These are phyloP conservation scores for Hericium alpestre DNA, from an alignment of 768 basidiomycete genomes.

Conservation along the genomic window DNA sequence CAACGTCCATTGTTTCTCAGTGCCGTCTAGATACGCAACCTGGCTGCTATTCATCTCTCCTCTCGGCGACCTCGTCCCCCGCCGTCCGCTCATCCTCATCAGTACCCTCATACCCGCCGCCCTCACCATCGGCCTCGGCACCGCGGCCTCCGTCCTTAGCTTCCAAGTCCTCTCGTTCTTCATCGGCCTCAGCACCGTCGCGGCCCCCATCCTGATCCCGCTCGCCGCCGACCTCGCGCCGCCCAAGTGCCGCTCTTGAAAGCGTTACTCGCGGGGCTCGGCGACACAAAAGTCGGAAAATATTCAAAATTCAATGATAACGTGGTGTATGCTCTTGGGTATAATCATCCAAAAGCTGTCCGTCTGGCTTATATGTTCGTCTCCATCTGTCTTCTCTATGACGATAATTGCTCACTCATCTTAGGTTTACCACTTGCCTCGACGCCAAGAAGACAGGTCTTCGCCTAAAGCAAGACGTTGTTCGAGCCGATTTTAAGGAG, in stretches of 20 bases:
- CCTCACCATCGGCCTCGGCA: too few species aligned
- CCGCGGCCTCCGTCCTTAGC: too few species aligned
- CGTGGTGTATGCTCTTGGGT: slow-evolving; percentile 41
- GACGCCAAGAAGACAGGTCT: slow-evolving; percentile 64
- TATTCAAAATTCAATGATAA: slow-evolving; percentile 57
- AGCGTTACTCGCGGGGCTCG: slow-evolving; percentile 39
- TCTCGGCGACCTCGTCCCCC: too few species aligned
- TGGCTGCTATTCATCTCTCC: too few species aligned
- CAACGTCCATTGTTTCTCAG: too few species aligned
- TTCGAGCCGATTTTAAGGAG: slow-evolving; percentile 26
- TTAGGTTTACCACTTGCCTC: slow-evolving; percentile 56
- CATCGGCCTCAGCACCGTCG: too few species aligned
- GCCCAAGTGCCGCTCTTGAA: slow-evolving; percentile 33
- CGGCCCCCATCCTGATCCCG: too few species aligned
- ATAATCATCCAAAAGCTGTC: slow-evolving; percentile 32
- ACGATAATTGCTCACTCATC: not conserved
- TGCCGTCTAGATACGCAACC: too few species aligned
- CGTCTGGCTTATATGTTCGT: slow-evolving; percentile 59
- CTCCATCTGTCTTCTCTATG: not conserved
- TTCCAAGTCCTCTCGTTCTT: too few species aligned
- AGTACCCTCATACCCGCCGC: too few species aligned
- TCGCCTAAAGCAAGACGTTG: slow-evolving; percentile 33
- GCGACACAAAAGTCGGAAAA: slow-evolving; percentile 40
- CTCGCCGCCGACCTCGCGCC: too few species aligned
- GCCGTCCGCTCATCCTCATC: too few species aligned